Evolutionary conservation across 202 grass and related monocot genomes (phyloP).

Genomic region (Sporobolus alterniflorus): DNA sequence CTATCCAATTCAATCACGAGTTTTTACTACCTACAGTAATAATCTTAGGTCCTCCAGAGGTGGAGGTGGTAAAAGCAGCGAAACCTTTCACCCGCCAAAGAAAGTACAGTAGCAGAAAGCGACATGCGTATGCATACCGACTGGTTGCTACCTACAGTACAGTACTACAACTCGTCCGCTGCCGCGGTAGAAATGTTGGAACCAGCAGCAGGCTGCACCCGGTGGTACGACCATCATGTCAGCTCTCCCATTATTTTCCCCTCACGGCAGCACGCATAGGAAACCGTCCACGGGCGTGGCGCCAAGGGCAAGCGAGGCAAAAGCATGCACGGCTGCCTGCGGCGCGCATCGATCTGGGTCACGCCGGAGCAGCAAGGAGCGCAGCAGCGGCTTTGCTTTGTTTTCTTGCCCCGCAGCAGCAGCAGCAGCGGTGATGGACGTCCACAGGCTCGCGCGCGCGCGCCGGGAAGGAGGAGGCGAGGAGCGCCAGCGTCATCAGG

Average conservation of each 20-base stretch:
- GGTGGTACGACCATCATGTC: constrained; percentile 33
- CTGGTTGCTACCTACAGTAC: background rate
- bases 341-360: constrained; percentile 8
- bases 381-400: constrained; percentile 12
- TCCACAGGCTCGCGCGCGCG: background rate
- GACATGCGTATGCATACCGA: background rate
- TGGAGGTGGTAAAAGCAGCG: too few species aligned
- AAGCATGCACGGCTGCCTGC: background rate
- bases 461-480: background rate
- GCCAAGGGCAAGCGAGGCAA: background rate
- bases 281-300: constrained; percentile 1
- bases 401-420: constrained; percentile 23
- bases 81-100: too few species aligned
- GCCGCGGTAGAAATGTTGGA: constrained; percentile 15
- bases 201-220: background rate
- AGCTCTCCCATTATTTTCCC: background rate
- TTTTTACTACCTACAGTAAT: too few species aligned
- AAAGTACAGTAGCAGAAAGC: too few species aligned
- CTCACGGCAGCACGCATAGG: constrained; percentile 4
- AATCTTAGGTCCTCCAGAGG: too few species aligned
- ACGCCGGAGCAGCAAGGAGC: background rate
- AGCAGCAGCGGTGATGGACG: background rate
- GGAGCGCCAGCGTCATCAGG: background rate
- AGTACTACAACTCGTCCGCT: background rate
- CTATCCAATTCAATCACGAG: too few species aligned